Evolutionary conservation across 768 basidiomycete species (phyloP), one percentile per base, ranked within the genome.

Genomic region (Leccinum ochraceum): DNA sequence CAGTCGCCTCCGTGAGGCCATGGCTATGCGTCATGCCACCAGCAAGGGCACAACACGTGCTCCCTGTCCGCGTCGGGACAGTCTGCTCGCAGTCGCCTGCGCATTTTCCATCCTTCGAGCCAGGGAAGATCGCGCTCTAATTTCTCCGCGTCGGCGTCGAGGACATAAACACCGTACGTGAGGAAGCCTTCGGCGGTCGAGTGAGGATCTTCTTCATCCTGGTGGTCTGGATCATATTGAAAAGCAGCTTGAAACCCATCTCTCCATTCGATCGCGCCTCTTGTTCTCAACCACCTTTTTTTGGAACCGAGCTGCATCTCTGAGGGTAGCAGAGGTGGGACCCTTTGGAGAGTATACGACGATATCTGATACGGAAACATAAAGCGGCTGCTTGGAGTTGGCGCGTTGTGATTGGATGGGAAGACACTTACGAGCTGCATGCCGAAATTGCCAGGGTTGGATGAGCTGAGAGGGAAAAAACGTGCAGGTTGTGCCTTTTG

Each of bases 361-460:
- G 42, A 96, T 86, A 67, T 96, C 94, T 50, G 92, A 93, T n/a
- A 96, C 79, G 7, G 92, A 89, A 2, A 89, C 87, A 66, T 92
- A 93, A 59, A 95, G 89, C 49, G 90, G 86, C 92, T 92, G 30
- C 11, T 53, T 36, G 61, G 53, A n/a, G 60, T 71, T 52, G 26
- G 48, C 26, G 53, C 36, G 44, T n/a, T 30, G 34, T 36, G 51
- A 60, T 26, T 6, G 22, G 24, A 51, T 1, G 17, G 55, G 48
- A 37, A 2, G 56, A 61, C 8, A 87, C 91, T 80, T 70, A 93
- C 89, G 65, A 90, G 85, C 74, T 95, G 94, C 60, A 94, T 89
- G 30, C 91, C 90, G 72, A 95, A 94, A 77, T 95, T 94, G 64
- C 94, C 67, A 62, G 26, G 68, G 69, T 11, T 74, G 72, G 48